phyloP scores from a whole-genome alignment of 2,329 filamentous ascomycete species.

The Tolypocladium tundrense region DNA sequence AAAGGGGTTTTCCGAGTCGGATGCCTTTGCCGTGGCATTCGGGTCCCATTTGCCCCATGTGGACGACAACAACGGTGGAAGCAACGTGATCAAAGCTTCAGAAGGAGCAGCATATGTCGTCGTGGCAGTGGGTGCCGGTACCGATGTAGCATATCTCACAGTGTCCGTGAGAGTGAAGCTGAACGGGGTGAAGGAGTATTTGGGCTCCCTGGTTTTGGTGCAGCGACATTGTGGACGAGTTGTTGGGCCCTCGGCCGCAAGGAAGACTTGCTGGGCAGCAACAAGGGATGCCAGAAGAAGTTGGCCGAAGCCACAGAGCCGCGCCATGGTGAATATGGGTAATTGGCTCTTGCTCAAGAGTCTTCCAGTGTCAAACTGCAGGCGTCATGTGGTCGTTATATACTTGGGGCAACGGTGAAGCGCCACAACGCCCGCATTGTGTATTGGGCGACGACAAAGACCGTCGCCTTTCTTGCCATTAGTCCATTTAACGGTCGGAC shows the following conservation, averaged over 20 bases:
- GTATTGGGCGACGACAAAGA: too few species aligned
- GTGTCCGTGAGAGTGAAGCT: constrained; percentile 21
- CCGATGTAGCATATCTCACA: constrained; percentile 19
- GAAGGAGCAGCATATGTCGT: constrained; percentile 18
- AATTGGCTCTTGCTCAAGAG: too few species aligned
- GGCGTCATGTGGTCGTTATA: too few species aligned
- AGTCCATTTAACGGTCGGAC: too few species aligned
- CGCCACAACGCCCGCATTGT: too few species aligned
- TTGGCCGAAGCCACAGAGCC: neutral
- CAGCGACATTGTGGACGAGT: constrained; percentile 15
- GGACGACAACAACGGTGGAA: constrained; percentile 15
- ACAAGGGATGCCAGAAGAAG: constrained; percentile 2
- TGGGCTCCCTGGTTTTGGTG: constrained; percentile 10
- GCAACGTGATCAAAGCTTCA: constrained; percentile 13
- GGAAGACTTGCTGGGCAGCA: constrained; percentile 15
- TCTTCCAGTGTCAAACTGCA: too few species aligned
- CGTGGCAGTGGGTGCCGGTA: constrained; percentile 18
- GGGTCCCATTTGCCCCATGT: constrained; percentile 25
- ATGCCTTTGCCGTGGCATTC: constrained; percentile 9
- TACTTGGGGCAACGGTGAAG: too few species aligned
- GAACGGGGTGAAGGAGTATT: constrained; percentile 17
- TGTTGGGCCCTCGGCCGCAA: constrained; percentile 15
- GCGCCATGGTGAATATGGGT: neutral
- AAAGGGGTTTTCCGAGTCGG: too few species aligned
- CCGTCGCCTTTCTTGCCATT: too few species aligned